Percentiles rank a stretch among this genome's conserved stretches.
phyloP scores from a whole-genome alignment of 1,284 basidiomycete species.

The Ustilago xerochloae region DNA sequence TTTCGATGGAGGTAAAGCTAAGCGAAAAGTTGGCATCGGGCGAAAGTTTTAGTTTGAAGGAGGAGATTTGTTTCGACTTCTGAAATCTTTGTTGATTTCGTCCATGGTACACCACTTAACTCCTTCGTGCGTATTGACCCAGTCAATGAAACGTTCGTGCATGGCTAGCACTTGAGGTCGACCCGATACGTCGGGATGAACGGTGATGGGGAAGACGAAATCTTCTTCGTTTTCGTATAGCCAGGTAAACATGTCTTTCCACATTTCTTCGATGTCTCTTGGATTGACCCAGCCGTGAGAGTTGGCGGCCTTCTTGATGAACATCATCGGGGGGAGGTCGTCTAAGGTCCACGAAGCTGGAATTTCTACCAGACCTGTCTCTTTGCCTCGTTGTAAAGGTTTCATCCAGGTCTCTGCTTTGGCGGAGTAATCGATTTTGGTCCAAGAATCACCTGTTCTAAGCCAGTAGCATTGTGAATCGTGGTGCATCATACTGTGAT shows the following conservation, averaged over 20 bases:
- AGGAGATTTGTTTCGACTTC: slow-evolving; percentile 20
- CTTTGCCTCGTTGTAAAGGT: slow-evolving; percentile 76
- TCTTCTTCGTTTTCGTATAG: slow-evolving; percentile 77
- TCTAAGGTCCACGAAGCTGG: slow-evolving; percentile 77
- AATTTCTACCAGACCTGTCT: slow-evolving; percentile 79
- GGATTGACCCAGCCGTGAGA: slow-evolving; percentile 80
- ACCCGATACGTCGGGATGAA: slow-evolving; percentile 83
- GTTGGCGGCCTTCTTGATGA: slow-evolving; percentile 76
- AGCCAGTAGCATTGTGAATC: slow-evolving; percentile 80
- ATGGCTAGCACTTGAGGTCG: slow-evolving; percentile 77
- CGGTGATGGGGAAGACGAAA: slow-evolving; percentile 81
- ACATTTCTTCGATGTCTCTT: slow-evolving; percentile 78
- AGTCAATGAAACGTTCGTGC: slow-evolving; percentile 83
- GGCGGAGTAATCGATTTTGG: slow-evolving; percentile 76
- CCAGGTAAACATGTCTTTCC: slow-evolving; percentile 81
- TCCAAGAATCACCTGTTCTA: slow-evolving; percentile 78
- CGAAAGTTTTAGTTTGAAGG: slow-evolving; percentile 23
- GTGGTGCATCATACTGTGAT: slow-evolving; percentile 68
- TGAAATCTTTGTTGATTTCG: slow-evolving; percentile 69
- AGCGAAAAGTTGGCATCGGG: slow-evolving; percentile 28
- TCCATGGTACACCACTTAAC: slow-evolving; percentile 81
- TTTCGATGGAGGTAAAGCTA: slow-evolving; percentile 43
- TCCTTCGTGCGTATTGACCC: slow-evolving; percentile 79
- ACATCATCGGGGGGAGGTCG: slow-evolving; percentile 80
- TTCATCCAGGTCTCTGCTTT: slow-evolving; percentile 80